Conservation (phyloP, 2,329 filamentous ascomycete species). For the Macroventuria anomochaeta region DNA sequence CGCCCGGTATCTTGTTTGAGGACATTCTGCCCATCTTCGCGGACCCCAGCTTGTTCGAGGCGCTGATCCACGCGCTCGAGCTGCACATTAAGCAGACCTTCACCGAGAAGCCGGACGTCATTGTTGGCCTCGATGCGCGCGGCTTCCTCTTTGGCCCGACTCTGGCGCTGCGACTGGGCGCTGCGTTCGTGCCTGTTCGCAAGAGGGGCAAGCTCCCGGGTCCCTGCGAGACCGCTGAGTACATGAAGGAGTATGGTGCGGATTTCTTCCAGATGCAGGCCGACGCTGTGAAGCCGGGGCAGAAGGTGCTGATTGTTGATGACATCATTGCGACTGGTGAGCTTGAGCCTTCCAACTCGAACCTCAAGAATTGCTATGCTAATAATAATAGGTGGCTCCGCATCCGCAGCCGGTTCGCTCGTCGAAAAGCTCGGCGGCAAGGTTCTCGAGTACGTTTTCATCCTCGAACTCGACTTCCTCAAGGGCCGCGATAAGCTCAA, state of each 20-base stretch:
- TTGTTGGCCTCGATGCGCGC: slow-evolving; percentile 91
- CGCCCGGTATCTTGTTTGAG: slow-evolving; percentile 92
- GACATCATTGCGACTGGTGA: slow-evolving; percentile 98
- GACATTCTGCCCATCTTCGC: slow-evolving; percentile 98
- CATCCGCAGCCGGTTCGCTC: slow-evolving; percentile 83
- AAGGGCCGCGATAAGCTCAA: slow-evolving; percentile 90
- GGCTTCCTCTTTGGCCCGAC: slow-evolving; percentile 95
- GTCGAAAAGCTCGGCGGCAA: slow-evolving; percentile 84
- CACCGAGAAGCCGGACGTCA: slow-evolving; percentile 75
- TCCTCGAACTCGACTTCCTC: slow-evolving; percentile 92
- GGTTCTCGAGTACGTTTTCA: slow-evolving; percentile 90
- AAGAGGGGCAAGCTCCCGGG: slow-evolving; percentile 97
- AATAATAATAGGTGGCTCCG: slow-evolving; percentile 76
- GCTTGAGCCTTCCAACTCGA: slow-evolving; percentile 46
- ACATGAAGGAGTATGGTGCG: slow-evolving; percentile 93
- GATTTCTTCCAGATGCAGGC: slow-evolving; percentile 97
- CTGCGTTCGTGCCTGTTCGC: slow-evolving; percentile 88
- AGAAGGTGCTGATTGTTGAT: slow-evolving; percentile 92
- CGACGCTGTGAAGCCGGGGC: slow-evolving; percentile 81
- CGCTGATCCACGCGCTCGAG: slow-evolving; percentile 83
- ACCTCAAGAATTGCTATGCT: too few species aligned
- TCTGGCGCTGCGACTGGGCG: slow-evolving; percentile 80
- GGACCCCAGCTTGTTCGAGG: slow-evolving; percentile 73
- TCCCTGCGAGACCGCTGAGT: slow-evolving; percentile 81
- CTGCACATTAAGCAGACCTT: slow-evolving; percentile 75